phyloP scores from a whole-genome alignment of 306 rosid species.

The Pyrus communis region DNA sequence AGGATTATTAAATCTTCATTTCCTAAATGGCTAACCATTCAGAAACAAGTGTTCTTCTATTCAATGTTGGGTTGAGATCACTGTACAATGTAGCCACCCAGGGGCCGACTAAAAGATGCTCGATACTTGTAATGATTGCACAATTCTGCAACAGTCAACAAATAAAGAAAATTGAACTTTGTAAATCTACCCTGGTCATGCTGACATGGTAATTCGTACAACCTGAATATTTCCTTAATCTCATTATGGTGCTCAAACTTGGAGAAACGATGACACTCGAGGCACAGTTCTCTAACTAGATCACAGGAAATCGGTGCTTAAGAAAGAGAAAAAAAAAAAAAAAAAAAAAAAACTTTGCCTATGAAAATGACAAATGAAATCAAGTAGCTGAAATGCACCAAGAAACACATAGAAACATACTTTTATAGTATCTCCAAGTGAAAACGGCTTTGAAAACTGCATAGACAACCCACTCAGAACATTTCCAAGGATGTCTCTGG shows the following conservation, averaged over 20 bases:
- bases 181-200: not conserved
- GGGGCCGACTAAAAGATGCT: not conserved
- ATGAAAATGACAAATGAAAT: not conserved
- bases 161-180: not conserved
- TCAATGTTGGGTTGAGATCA: not conserved
- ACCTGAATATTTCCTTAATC: not conserved
- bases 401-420: constrained; percentile 21
- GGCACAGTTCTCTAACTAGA: not conserved
- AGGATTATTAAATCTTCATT: not conserved
- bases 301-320: not conserved
- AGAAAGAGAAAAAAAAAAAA: not conserved
- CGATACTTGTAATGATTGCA: not conserved
- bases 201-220: not conserved
- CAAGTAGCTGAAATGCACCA: not conserved
- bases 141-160: not conserved
- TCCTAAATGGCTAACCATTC: not conserved
- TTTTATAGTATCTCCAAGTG: constrained; percentile 92
- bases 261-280: not conserved
- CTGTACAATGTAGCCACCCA: not conserved
- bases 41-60: not conserved
- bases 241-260: not conserved
- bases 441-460: constrained; percentile 90
- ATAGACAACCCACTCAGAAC: constrained; percentile 75
- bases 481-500: constrained; percentile 80
- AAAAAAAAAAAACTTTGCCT: not conserved